Base-by-base conservation (phyloP, 2,329 filamentous ascomycete genomes). In the Diaporthe capsici region DNA sequence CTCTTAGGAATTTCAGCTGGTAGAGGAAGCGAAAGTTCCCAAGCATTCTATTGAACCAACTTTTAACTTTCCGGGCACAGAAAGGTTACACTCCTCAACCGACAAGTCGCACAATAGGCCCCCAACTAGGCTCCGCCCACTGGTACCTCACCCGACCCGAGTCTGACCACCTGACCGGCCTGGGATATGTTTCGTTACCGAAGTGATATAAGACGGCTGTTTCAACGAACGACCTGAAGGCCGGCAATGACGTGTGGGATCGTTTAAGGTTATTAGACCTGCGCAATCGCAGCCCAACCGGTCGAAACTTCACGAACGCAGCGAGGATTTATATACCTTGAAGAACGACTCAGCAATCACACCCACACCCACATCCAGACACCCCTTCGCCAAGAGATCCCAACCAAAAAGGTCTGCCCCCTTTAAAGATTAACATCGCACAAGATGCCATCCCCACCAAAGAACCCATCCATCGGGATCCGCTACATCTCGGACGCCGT, bases 401-500 rank as follows among this genome's bases (percentile, higher is more conserved):
- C 15, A 42, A 42, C 37, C 28, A 37, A 15, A n/a, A 39, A 39
- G 12, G 37, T 1, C 72, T 58, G 12, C n/a, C 5, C 5, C n/a
- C n/a, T 17, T 17, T 6, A 28, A 22, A 31, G 31, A n/a, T 15
- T 9, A 28, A 2, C 5, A 12, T 9, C 8, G 57, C 3, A 10
- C 28, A 22, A 25, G 67, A 44, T 71, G 72, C 53, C 67, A 20
- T 34, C 49, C 4, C 57, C 73, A n/a, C 73, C 57, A 22, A 47
- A 55, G 34, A 58, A 44, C 47, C 31, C 71, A 0, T 15, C 49
- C 2, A 71, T 76, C 34, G 75, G 75, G 20, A 70, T 76, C 31
- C 75, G 75, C n/a, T 76, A 72, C 68, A 53, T 75, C 67, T 76
- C 75, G 20, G 60, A 76, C 75, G 75, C 70, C 6, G 53, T 76